Evolutionary conservation across 169 alveolate genomes (phyloP).

Genomic region (Cryptosporidium felis): DNA sequence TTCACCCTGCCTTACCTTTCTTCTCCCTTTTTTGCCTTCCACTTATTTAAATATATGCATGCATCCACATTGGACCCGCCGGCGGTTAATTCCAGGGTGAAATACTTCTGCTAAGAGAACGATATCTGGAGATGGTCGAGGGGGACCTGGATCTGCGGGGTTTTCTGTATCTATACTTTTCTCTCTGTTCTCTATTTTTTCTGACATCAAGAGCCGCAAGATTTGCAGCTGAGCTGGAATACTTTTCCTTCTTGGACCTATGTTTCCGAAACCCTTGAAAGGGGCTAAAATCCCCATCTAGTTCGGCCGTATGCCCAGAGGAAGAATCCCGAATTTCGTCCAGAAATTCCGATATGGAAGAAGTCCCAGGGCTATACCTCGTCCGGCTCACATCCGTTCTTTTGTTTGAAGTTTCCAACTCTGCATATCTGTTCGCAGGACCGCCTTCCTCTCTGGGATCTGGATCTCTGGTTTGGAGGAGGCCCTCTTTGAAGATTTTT

Average conservation of each 20-base stretch:
- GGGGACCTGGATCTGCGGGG: conserved; percentile 62
- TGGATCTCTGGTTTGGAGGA: no score
- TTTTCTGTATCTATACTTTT: conserved; percentile 32
- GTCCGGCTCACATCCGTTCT: conserved; percentile 62
- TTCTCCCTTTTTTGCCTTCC: conserved; percentile 2
- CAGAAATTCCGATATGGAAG: no score
- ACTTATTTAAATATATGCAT: conserved; percentile 1
- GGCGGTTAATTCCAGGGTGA: conserved; percentile 28
- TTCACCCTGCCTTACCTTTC: conserved; percentile 24
- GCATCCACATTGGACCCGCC: conserved; percentile 65
- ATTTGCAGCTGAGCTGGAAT: conserved; percentile 51
- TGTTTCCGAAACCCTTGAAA: no score
- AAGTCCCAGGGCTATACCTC: no score
- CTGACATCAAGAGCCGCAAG: conserved; percentile 9
- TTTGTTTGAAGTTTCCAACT: no score
- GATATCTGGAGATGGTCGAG: conserved; percentile 69
- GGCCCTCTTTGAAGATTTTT: no score
- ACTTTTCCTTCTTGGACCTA: conserved; percentile 50
- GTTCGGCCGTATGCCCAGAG: no score
- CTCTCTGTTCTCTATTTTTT: conserved; percentile 10
- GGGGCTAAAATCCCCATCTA: no score
- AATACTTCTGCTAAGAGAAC: conserved; percentile 61
- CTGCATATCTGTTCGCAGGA: no score
- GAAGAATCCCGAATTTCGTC: no score
- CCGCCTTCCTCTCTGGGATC: no score